Conservation (phyloP, 768 basidiomycete species). For the Crassisporium funariophilum region DNA sequence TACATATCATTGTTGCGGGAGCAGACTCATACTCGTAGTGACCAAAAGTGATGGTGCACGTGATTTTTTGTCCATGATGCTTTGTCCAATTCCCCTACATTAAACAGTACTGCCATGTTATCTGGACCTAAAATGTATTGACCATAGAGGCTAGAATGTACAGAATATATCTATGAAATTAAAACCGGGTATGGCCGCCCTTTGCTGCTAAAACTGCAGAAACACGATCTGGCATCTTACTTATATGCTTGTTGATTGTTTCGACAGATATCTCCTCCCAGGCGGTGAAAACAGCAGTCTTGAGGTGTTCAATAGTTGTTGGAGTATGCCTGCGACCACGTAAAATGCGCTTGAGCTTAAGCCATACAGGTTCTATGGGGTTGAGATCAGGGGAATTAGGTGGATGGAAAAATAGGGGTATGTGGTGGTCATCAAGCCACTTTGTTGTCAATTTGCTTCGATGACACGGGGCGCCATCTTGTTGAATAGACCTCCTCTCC, state of each 20-base stretch:
- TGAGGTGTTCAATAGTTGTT: slow-evolving; percentile 19
- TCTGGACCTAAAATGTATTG: too few relatives aligned
- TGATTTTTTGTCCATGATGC: too few relatives aligned
- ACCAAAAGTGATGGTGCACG: too few relatives aligned
- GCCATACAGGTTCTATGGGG: slow-evolving; percentile 36
- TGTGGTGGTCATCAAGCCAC: slow-evolving; percentile 23
- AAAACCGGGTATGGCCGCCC: too few relatives aligned
- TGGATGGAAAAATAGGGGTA: slow-evolving; percentile 29
- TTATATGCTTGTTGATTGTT: slow-evolving; percentile 23
- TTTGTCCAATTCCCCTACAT: too few relatives aligned
- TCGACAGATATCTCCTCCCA: slow-evolving; percentile 23
- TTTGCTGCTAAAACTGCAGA: slow-evolving; percentile 14
- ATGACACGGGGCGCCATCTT: slow-evolving; percentile 29
- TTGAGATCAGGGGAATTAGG: slow-evolving; percentile 32
- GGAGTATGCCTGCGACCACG: slow-evolving; percentile 15
- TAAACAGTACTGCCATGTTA: too few relatives aligned
- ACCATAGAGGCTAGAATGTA: too few relatives aligned
- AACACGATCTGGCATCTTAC: slow-evolving; percentile 21
- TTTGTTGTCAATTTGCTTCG: slow-evolving; percentile 17
- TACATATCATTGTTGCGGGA: too few relatives aligned
- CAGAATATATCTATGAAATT: too few relatives aligned
- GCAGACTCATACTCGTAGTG: too few relatives aligned
- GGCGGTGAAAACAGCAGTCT: slow-evolving; percentile 10
- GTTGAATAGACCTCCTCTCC: slow-evolving; percentile 19
- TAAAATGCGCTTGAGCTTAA: slow-evolving; percentile 27